Evolutionary conservation across 1,284 basidiomycete species (phyloP), one percentile per base, ranked within the genome.

Genomic region (Irpex sp.): DNA sequence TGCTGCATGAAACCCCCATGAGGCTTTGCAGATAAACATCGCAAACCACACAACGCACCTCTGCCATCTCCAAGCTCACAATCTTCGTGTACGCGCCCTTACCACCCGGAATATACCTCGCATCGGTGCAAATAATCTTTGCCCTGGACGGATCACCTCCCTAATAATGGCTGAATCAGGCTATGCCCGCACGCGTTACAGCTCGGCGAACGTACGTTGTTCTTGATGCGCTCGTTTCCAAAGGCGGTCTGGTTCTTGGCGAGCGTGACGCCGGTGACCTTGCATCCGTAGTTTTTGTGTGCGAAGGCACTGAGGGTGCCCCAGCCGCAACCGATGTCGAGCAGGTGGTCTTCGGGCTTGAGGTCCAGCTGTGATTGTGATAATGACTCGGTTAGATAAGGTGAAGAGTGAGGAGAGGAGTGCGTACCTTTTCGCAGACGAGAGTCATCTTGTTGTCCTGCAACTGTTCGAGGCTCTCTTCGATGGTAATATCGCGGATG

Each of bases 261-360:
- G 63, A 99, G 92, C 4, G 98, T 99, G 73, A 99, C 94, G 81
- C 98, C 98, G 59, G 97, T 99, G 45, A 94, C 96, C 78, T 99
- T 96, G 77, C 96, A 97, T 15, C 88, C 95, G 81, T 95, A 99
- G 87, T 99, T 99, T 87, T 99, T 99, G 65, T 96, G 95, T 42
- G 98, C 98, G 80, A 97, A 99, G 1, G 98, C 93, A 66, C 92
- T 90, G 70, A 99, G 92, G 0, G 98, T 99, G 43, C 98, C 98
- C 98, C 98, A 99, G 66, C 98, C 98, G 81, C 98, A 99, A 45
- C 98, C 98, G 75, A 99, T 96, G 78, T 97, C 96, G 70, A 99
- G 92, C 45, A 99, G 87, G 74, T 91, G 87, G 80, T 94, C 92
- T 0, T 88, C 88, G 27, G 95, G 90, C 80, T 98, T 87, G 70